phyloP scores from a whole-genome alignment of 2,329 filamentous ascomycete genomes.

The Cladophialophora bantiana region DNA sequence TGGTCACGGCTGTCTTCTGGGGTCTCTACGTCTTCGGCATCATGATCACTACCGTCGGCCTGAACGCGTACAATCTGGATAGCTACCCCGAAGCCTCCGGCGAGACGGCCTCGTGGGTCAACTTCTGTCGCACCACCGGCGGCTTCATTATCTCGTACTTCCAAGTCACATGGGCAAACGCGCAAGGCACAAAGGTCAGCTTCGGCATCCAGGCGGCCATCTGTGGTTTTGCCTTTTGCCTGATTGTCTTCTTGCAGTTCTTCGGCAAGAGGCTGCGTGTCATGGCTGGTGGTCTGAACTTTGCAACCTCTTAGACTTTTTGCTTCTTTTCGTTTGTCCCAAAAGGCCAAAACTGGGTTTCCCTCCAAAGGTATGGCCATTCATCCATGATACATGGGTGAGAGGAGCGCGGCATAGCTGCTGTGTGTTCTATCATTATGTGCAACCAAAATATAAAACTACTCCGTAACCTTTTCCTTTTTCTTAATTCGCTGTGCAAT shows the following conservation, averaged over 20 bases:
- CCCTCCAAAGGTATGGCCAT: no score
- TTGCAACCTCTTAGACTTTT: constrained; percentile 37
- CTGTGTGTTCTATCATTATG: no score
- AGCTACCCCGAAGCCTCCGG: constrained; percentile 63
- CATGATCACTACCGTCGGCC: constrained; percentile 51
- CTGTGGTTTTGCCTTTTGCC: constrained; percentile 47
- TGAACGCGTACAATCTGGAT: constrained; percentile 62
- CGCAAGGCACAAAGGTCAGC: constrained; percentile 53
- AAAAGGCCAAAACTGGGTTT: no score
- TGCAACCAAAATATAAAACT: no score
- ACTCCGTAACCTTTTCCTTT: no score
- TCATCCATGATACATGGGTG: no score
- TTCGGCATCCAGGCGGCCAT: constrained; percentile 59
- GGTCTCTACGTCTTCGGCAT: constrained; percentile 57
- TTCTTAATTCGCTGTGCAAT: no score
- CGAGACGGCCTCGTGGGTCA: constrained; percentile 62
- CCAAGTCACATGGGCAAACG: constrained; percentile 59
- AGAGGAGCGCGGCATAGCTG: no score
- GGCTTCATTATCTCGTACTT: constrained; percentile 59
- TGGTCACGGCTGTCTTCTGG: constrained; percentile 59
- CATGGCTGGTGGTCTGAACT: constrained; percentile 47
- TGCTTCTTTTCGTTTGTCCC: no score
- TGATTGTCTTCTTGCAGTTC: constrained; percentile 51
- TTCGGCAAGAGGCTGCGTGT: constrained; percentile 50
- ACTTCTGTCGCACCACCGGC: constrained; percentile 57